Conservation (phyloP, 352 stramenopile species). For the Globisporangium heterothallicum region DNA sequence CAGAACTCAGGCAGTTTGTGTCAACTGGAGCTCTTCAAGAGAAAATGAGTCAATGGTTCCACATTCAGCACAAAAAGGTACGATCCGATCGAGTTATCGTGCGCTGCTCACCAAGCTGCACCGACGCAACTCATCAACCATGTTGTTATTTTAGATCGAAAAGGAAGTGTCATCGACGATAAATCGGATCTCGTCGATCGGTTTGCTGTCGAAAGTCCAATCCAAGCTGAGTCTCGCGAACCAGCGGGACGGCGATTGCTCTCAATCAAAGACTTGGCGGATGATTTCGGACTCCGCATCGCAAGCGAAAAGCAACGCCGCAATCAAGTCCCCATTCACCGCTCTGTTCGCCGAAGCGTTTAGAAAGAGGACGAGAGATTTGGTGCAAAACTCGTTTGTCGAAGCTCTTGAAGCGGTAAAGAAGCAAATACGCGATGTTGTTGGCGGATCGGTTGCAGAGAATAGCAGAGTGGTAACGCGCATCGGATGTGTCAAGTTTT, state of each 20-base stretch:
- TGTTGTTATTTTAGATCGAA: constrained; percentile 28
- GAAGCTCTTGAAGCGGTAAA: constrained; percentile 72
- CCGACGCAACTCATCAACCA: too few relatives aligned
- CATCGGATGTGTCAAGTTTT: constrained; percentile 58
- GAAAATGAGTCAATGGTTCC: constrained; percentile 32
- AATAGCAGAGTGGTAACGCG: constrained; percentile 15
- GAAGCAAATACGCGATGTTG: constrained; percentile 38
- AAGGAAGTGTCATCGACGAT: constrained; percentile 38
- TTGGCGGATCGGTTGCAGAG: constrained; percentile 22
- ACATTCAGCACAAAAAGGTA: constrained; percentile 35
- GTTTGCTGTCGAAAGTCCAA: constrained; percentile 49
- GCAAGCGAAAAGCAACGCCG: background rate
- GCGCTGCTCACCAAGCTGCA: too few relatives aligned
- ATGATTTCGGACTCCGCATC: background rate
- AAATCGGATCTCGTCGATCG: constrained; percentile 50
- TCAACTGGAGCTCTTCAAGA: constrained; percentile 25
- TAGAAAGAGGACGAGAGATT: constrained; percentile 50
- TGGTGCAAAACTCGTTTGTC: constrained; percentile 73
- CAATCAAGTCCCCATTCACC: constrained; percentile 44
- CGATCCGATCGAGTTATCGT: too few relatives aligned
- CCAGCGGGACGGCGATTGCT: constrained; percentile 26
- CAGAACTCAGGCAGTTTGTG: constrained; percentile 23
- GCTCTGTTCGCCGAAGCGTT: constrained; percentile 61
- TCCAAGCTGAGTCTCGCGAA: constrained; percentile 44
- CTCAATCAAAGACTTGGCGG: constrained; percentile 33